These are phyloP conservation scores for Aegilops longissima DNA, from an alignment of 176 grass and related monocot genomes.

Conservation along the genomic window DNA sequence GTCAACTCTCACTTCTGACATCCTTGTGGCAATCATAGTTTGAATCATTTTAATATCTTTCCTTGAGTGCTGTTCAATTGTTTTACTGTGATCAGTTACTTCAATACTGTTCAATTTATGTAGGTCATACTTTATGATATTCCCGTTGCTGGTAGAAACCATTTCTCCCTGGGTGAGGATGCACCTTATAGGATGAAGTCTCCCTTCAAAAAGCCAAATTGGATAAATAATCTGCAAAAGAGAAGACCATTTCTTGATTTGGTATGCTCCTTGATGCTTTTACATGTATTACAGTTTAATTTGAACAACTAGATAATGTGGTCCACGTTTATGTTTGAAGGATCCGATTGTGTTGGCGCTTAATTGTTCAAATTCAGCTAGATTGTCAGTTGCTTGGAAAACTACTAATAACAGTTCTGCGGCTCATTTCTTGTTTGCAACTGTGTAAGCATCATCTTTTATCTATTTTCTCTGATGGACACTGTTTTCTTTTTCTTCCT, in stretches of 20 bases:
- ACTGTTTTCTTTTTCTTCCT: conserved; percentile 23
- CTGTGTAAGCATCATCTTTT: conserved; percentile 51
- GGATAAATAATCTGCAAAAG: conserved; percentile 68
- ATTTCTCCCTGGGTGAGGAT: conserved; percentile 64
- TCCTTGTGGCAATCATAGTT: background rate
- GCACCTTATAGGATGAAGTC: conserved; percentile 34
- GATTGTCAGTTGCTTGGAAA: conserved; percentile 37
- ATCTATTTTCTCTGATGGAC: conserved; percentile 18
- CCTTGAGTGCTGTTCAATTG: background rate
- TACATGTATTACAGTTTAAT: conserved; percentile 18
- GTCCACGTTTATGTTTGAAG: conserved; percentile 42
- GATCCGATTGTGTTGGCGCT: conserved; percentile 73
- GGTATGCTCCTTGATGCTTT: conserved; percentile 45
- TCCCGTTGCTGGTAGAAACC: conserved; percentile 65
- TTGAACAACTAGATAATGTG: conserved; percentile 17
- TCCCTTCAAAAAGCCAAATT: conserved; percentile 59
- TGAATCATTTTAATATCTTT: conserved; percentile 2
- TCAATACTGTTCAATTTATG: conserved; percentile 33
- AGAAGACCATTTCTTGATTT: conserved; percentile 60
- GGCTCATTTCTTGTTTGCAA: conserved; percentile 38
- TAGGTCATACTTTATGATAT: conserved; percentile 86
- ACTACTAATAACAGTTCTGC: conserved; percentile 25
- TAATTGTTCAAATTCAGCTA: conserved; percentile 80
- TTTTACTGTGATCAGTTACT: conserved; percentile 28
- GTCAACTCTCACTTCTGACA: conserved; percentile 43